phyloP scores from a whole-genome alignment of 1,139 yeast genomes.

The Suhomyces bolitotheri region DNA sequence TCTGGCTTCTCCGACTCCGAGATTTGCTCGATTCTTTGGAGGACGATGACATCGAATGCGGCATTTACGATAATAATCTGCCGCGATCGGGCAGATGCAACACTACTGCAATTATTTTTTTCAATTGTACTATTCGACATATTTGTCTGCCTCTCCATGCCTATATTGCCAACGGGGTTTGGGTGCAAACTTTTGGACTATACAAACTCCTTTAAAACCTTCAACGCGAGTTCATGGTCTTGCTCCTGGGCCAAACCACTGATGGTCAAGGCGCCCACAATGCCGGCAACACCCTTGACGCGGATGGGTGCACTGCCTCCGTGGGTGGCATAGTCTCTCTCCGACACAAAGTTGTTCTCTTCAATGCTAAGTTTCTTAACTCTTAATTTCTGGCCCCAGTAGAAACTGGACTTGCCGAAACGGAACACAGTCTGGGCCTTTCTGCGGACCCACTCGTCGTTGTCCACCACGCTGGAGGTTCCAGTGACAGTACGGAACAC shows the following conservation, averaged over 20 bases:
- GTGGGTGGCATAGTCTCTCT: constrained; percentile 55
- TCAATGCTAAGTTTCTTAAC: constrained; percentile 30
- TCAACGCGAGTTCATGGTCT: constrained; percentile 45
- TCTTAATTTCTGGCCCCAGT: constrained; percentile 50
- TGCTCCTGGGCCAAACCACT: constrained; percentile 56
- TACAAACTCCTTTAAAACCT: constrained; percentile 13
- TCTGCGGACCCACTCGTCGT: constrained; percentile 60
- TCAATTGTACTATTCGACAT: too few species aligned
- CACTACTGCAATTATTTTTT: too few species aligned
- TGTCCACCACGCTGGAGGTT: constrained; percentile 48
- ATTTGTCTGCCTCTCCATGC: too few species aligned
- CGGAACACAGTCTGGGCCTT: constrained; percentile 54
- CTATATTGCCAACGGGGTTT: too few species aligned
- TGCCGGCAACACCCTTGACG: constrained; percentile 42
- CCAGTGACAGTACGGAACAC: constrained; percentile 52
- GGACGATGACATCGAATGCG: too few species aligned
- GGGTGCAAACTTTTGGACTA: constrained; percentile 2
- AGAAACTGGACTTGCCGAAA: constrained; percentile 55
- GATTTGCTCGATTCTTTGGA: too few species aligned
- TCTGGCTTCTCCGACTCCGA: too few species aligned
- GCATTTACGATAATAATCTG: too few species aligned
- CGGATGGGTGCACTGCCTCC: constrained; percentile 65
- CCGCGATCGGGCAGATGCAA: too few species aligned
- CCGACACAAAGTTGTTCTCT: constrained; percentile 43
- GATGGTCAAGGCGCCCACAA: constrained; percentile 57